A percentile compares a stretch with the other conserved stretches of the same genome.
These are phyloP conservation scores for Cryoendolithus antarcticus DNA, from an alignment of 2,329 filamentous ascomycete species.

Conservation along the genomic window DNA sequence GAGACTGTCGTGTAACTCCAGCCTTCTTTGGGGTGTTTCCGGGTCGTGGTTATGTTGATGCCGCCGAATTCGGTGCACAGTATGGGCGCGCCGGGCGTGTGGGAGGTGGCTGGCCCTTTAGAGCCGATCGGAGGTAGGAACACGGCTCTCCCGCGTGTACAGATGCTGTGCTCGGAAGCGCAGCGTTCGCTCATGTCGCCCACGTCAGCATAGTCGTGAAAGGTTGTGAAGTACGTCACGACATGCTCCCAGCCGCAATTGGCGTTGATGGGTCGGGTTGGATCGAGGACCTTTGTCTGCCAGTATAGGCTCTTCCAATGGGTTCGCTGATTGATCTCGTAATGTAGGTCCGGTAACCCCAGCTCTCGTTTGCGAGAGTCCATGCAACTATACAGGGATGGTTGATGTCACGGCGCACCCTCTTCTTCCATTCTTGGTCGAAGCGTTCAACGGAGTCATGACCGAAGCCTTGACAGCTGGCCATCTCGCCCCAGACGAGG, in stretches of 20 bases:
- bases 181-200: slow-evolving; percentile 45
- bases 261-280: slow-evolving; percentile 54
- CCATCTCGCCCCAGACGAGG: slow-evolving; percentile 53
- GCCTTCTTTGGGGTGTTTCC: slow-evolving; percentile 20
- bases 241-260: slow-evolving; percentile 64
- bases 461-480: slow-evolving; percentile 52
- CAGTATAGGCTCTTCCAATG: slow-evolving; percentile 54
- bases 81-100: slow-evolving; percentile 44
- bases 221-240: slow-evolving; percentile 50
- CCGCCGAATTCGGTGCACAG: slow-evolving; percentile 58
- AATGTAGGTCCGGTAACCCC: slow-evolving; percentile 51
- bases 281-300: slow-evolving; percentile 50
- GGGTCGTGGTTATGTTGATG: slow-evolving; percentile 47
- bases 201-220: slow-evolving; percentile 55
- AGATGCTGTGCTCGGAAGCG: slow-evolving; percentile 39
- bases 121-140: slow-evolving; percentile 38
- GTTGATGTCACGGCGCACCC: slow-evolving; percentile 52
- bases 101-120: slow-evolving; percentile 37
- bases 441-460: slow-evolving; percentile 47
- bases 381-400: slow-evolving; percentile 53
- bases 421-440: slow-evolving; percentile 52
- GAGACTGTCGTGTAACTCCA: slow-evolving; percentile 59
- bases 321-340: slow-evolving; percentile 46
- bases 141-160: slow-evolving; percentile 43
- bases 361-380: slow-evolving; percentile 54